Evolutionary conservation across 2,329 filamentous ascomycete genomes (phyloP), one percentile per base, ranked within the genome.

Genomic region (Purpureocillium takamizusanense): DNA sequence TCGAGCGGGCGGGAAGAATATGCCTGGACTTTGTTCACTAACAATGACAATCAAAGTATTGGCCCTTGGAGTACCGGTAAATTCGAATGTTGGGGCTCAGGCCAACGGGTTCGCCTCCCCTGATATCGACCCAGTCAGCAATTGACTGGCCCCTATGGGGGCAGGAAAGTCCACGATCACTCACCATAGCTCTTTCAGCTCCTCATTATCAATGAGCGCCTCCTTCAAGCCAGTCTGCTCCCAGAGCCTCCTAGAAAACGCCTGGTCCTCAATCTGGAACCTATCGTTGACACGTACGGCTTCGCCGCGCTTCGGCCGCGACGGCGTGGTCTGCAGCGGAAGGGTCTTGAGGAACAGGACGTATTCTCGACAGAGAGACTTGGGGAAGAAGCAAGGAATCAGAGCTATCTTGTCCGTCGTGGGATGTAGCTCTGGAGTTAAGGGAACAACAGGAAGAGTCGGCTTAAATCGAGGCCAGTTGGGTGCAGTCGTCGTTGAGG

Each of bases 31-130:
- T 14, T 7, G 14, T 10, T 13, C 12, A 51, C 82, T 51, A 74
- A 90, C 86, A 95, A 58, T 95, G 90, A 51, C 86, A 82, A 54
- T 88, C 88, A 57, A 95, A 95, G 57, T 89, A 95, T 56, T 95
- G 88, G 0, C 86, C 86, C 47, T 82, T 76, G 1, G 73, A 76
- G 60, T 95, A 95, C 16, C 89, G 76, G 63, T 95, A 95, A 23
- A 95, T 77, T 27, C 90, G 74, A 39, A 95, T 94, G 48, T 94
- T 94, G 8, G 86, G 78, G 59, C 87, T 95, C 42, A 95, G 63
- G 0, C 88, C 88, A n/a, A 94, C 64, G 1, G 86, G 78, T 36
- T 87, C 74, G 21, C 88, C 88, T 41, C 85, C 87, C 86, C 87
- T 95, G 34, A 69, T 30, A 14, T 32, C 36, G 40, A 36, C 21